These are phyloP conservation scores for Ceratocystis papillata DNA, from an alignment of 2,329 filamentous ascomycete species.

Conservation along the genomic window DNA sequence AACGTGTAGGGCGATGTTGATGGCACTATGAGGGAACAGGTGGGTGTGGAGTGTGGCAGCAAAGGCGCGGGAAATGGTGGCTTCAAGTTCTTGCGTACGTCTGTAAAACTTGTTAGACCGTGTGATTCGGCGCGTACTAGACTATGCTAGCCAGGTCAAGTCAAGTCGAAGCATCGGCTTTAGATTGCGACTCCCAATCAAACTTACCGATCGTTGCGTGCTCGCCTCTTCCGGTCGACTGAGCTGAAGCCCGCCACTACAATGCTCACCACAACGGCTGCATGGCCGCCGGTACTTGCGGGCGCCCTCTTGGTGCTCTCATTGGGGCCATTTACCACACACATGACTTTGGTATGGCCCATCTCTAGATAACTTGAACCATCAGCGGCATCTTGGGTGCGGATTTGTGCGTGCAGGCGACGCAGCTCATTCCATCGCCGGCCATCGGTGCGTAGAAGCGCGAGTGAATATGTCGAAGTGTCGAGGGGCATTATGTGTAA, in stretches of 20 bases:
- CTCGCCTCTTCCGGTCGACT: conserved; percentile 69
- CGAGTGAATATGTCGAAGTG: conserved; percentile 81
- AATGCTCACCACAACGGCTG: conserved; percentile 69
- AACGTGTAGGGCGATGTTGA: conserved; percentile 73
- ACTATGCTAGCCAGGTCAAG: too few relatives aligned
- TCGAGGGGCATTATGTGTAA: conserved; percentile 70
- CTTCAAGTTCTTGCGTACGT: conserved; percentile 68
- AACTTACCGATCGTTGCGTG: conserved; percentile 64
- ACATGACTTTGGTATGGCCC: conserved; percentile 96
- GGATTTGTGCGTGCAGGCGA: conserved; percentile 76
- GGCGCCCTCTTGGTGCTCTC: conserved; percentile 39
- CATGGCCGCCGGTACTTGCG: conserved; percentile 29
- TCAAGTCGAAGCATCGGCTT: too few relatives aligned
- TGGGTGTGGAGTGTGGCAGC: conserved; percentile 69
- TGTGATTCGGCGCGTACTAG: background rate
- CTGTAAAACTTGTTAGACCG: conserved; percentile 36
- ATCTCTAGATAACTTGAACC: conserved; percentile 90
- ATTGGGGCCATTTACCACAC: conserved; percentile 74
- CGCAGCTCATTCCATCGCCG: conserved; percentile 96
- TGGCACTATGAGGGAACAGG: conserved; percentile 78
- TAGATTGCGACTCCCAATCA: too few relatives aligned
- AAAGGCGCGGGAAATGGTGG: conserved; percentile 68
- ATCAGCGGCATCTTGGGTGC: conserved; percentile 83
- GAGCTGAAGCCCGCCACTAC: conserved; percentile 79
- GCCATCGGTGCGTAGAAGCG: conserved; percentile 69